These are phyloP conservation scores for Pseudonitzschia multiseries DNA, from an alignment of 108 stramenopile genomes.

Conservation along the genomic window DNA sequence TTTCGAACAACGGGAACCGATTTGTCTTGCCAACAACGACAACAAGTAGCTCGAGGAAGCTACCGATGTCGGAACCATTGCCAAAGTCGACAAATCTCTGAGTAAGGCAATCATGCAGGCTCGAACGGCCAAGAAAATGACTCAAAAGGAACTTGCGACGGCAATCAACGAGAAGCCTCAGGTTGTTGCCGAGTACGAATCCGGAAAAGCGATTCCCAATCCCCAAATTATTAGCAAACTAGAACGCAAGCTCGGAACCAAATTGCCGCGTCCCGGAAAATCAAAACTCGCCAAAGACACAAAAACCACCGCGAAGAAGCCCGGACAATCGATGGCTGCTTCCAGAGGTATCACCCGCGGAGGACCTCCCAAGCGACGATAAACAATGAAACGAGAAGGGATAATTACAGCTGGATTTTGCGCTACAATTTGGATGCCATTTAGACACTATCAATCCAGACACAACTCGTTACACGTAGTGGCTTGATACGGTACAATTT, in stretches of 20 bases:
- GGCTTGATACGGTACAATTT: too few species aligned
- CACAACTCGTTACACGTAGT: too few species aligned
- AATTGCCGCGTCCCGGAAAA: slow-evolving; percentile 89
- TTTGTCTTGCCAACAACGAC: background rate
- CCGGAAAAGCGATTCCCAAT: slow-evolving; percentile 96
- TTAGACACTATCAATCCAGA: too few species aligned
- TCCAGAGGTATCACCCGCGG: slow-evolving; percentile 60
- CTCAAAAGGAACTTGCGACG: slow-evolving; percentile 95
- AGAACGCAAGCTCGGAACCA: slow-evolving; percentile 86
- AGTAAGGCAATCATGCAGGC: slow-evolving; percentile 95
- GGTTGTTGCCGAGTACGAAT: slow-evolving; percentile 95
- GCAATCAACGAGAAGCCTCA: slow-evolving; percentile 97
- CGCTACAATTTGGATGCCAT: too few species aligned
- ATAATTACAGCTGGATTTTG: background rate
- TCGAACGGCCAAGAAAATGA: slow-evolving; percentile 95
- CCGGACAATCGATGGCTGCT: slow-evolving; percentile 41
- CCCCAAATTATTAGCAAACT: slow-evolving; percentile 92
- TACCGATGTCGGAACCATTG: slow-evolving; percentile 85
- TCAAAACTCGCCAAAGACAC: slow-evolving; percentile 61
- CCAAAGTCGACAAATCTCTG: slow-evolving; percentile 86
- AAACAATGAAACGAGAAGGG: slow-evolving; percentile 21
- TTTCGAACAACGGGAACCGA: too few species aligned
- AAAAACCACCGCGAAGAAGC: slow-evolving; percentile 24
- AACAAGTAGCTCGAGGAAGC: slow-evolving; percentile 77
- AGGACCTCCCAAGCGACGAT: slow-evolving; percentile 87